Evolutionary conservation across 352 stramenopile genomes (phyloP).

Genomic region (Globisporangium nagaii): DNA sequence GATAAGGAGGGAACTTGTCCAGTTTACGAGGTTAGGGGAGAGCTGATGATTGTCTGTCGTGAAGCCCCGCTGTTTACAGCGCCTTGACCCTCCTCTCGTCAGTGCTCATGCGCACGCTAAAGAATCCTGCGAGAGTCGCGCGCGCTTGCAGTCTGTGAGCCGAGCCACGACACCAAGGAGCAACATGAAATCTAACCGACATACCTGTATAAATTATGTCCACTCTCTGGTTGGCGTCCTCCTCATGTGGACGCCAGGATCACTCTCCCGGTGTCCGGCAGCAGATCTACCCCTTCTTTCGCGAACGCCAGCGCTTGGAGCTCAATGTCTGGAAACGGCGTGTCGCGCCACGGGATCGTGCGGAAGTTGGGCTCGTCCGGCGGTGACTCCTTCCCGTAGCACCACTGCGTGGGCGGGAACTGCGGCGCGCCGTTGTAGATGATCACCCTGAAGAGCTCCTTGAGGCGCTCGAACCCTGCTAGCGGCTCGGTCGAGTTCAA

Average conservation of each 20-base stretch:
- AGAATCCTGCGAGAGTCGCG: no score
- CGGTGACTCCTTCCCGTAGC: constrained; percentile 9
- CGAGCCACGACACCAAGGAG: no score
- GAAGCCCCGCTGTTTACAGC: no score
- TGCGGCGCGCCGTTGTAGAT: constrained; percentile 17
- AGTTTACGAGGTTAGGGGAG: no score
- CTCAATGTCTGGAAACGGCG: not conserved
- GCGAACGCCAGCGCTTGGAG: constrained; percentile 3
- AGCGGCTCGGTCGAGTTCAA: not conserved
- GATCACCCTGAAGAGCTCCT: constrained; percentile 9
- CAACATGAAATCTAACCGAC: no score
- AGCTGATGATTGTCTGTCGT: no score
- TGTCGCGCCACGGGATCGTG: constrained; percentile 8
- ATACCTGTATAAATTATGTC: no score
- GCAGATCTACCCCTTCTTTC: not conserved
- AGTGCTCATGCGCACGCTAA: no score
- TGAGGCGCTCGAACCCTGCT: constrained; percentile 4
- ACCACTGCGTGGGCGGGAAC: constrained; percentile 11
- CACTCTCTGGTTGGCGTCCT: no score
- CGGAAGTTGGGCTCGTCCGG: constrained; percentile 4
- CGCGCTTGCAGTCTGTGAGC: no score
- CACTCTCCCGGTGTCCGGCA: constrained; percentile 1
- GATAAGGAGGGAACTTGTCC: no score
- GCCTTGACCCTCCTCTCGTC: no score
- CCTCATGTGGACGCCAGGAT: constrained; percentile 5